A percentile compares a stretch with the other conserved stretches of the same genome.
These are phyloP conservation scores for Akanthomyces uredinophilus DNA, from an alignment of 2,329 filamentous ascomycete species.

Conservation along the genomic window DNA sequence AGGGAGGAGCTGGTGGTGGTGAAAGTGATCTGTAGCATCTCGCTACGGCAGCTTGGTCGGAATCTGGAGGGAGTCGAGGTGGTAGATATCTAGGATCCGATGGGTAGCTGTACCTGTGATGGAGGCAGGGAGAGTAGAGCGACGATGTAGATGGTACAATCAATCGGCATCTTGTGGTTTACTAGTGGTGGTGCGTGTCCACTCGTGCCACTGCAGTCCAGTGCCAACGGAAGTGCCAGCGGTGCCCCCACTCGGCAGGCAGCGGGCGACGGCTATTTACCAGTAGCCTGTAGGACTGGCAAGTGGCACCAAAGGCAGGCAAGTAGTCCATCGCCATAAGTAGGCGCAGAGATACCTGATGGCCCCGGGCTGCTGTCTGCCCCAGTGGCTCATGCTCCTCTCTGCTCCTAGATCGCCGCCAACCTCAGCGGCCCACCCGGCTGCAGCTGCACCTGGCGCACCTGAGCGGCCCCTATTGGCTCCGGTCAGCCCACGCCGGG, in stretches of 20 bases:
- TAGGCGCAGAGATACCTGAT: too few relatives aligned
- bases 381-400: background rate
- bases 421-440: slow-evolving; percentile 19
- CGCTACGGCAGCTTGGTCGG: background rate
- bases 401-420: slow-evolving; percentile 21
- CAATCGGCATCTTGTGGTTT: background rate
- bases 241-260: background rate
- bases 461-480: slow-evolving; percentile 9
- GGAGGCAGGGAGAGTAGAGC: background rate
- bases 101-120: slow-evolving; percentile 2
- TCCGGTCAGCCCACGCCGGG: slow-evolving; percentile 4
- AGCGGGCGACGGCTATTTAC: background rate
- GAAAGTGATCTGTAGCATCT: slow-evolving; percentile 11
- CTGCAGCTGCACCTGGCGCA: slow-evolving; percentile 27
- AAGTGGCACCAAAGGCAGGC: too few relatives aligned
- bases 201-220: background rate
- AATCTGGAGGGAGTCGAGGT: background rate
- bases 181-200: background rate
- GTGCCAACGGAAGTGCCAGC: background rate
- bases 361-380: background rate
- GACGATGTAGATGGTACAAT: slow-evolving; percentile 2
- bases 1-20: background rate
- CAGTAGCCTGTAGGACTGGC: too few relatives aligned
- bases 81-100: background rate
- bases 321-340: too few relatives aligned